Evolutionary conservation across 2,329 filamentous ascomycete species (phyloP), one percentile per base, ranked within the genome.

Genomic region (Verticillium nubilum): DNA sequence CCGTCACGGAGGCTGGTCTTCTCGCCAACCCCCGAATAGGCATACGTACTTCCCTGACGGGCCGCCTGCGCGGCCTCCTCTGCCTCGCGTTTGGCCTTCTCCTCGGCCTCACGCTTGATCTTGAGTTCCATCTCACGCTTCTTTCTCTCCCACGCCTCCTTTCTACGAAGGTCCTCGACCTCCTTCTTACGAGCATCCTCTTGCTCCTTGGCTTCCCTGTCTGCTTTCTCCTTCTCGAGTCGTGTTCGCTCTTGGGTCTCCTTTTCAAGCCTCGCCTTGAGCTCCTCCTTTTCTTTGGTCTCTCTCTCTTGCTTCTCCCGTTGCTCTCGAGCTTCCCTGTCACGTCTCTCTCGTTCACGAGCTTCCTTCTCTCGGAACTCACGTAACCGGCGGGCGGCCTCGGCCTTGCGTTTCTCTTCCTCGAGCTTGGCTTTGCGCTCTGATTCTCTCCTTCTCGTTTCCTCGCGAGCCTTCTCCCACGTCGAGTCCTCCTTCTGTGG

Each of bases 1-100:
- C 82, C 85, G 5, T 87, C 87, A 83, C 88, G 91, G 65, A 86
- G 86, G 72, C 86, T 89, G 56, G 82, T 87, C 73, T 81, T 86
- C 72, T 91, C 88, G 56, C 88, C 88, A 25, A 87, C 82, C 31
- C 85, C 81, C 58, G 82, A 85, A 73, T 78, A 88, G 60, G 86
- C 85, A 67, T 88, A 88, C n/a, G 80, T 78, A 64, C 77, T 80
- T 47, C 76, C 74, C 62, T 78, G 77, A 62, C 80, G 76, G 52
- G 66, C 60, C 54, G 68, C 66, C 54, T 67, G 70, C 56, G 68
- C 61, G 66, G 65, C 56, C 62, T 66, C 62, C 63, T 69, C 66
- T 33, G 67, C 63, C 25, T 67, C 69, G 33, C 72, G 74, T 67
- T 69, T 67, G 64, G 71, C 69, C 61, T 65, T 72, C 58, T 67